These are phyloP conservation scores for Holtermannia corniformis DNA, from an alignment of 768 basidiomycete species.

Conservation along the genomic window DNA sequence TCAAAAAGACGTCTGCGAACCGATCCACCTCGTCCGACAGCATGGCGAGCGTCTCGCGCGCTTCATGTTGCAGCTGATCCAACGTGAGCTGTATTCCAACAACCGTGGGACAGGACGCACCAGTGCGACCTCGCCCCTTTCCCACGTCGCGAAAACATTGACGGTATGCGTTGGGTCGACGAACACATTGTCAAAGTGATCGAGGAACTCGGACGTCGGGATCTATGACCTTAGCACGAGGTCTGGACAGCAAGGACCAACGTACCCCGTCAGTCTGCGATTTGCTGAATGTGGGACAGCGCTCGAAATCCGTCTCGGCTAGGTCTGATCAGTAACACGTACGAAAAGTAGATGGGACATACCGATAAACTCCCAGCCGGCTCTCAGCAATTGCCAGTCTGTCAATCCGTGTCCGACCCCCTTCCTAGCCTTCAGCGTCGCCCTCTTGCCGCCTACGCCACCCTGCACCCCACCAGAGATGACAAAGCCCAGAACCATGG, in stretches of 20 bases:
- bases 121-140: conserved; percentile 65
- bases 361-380: conserved; percentile 76
- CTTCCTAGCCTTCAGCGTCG: conserved; percentile 44
- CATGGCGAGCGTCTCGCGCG: conserved; percentile 61
- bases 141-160: conserved; percentile 68
- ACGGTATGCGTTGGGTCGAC: conserved; percentile 68
- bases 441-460: conserved; percentile 26
- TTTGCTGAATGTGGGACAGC: conserved; percentile 37
- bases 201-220: conserved; percentile 26
- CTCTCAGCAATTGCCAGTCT: conserved; percentile 82
- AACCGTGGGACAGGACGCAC: conserved; percentile 43
- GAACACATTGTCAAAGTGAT: conserved; percentile 49
- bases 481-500: conserved; percentile 42
- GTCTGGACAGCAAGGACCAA: conserved; percentile 5
- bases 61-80: conserved; percentile 63
- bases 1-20: conserved; percentile 63
- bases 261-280: background rate
- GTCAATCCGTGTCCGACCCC: conserved; percentile 71
- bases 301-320: conserved; percentile 64
- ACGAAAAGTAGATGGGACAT: conserved; percentile 26
- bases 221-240: conserved; percentile 8
- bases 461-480: conserved; percentile 55
- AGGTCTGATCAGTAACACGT: background rate
- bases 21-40: conserved; percentile 50
- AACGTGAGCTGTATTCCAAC: conserved; percentile 1